Conservation (phyloP, 2,329 filamentous ascomycete genomes). For the Tricladium varicosporioides region DNA sequence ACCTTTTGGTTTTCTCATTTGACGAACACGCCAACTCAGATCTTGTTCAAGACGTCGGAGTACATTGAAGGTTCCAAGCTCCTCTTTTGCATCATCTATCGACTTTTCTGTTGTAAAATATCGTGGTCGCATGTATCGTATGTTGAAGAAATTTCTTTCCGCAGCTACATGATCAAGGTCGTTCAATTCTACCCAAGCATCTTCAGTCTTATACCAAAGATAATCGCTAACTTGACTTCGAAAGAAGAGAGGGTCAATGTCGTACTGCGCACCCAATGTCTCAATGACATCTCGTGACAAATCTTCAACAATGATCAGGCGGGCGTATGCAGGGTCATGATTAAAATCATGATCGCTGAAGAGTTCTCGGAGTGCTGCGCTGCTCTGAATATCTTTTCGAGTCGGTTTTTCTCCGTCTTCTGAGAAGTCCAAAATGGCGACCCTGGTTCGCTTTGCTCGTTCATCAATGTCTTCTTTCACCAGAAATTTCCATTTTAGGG, state of each 20-base stretch:
- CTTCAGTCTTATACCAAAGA: slow-evolving; percentile 5
- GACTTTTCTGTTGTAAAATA: slow-evolving; percentile 8
- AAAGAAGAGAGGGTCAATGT: slow-evolving; percentile 8
- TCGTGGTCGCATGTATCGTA: slow-evolving; percentile 10
- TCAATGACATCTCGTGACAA: slow-evolving; percentile 7
- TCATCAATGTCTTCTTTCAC: background rate
- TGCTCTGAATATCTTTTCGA: background rate
- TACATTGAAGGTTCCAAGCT: slow-evolving; percentile 13
- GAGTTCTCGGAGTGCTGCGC: background rate
- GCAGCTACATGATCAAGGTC: slow-evolving; percentile 3
- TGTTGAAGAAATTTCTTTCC: slow-evolving; percentile 9
- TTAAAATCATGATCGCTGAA: background rate
- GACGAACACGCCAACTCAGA: slow-evolving; percentile 5
- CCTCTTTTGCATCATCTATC: background rate
- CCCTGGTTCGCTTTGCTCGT: slow-evolving; percentile 5
- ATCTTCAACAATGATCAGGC: slow-evolving; percentile 19
- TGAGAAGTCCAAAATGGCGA: slow-evolving; percentile 7
- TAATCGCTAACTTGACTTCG: slow-evolving; percentile 6
- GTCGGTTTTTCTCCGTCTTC: background rate
- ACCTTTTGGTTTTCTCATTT: slow-evolving; percentile 3
- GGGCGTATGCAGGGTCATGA: slow-evolving; percentile 1
- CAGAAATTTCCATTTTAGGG: slow-evolving; percentile 11
- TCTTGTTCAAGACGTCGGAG: slow-evolving; percentile 11
- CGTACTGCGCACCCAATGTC: slow-evolving; percentile 1
- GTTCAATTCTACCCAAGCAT: slow-evolving; percentile 5